Evolutionary conservation across 805 yeast species (phyloP).

Genomic region (Saturnispora galanensis): DNA sequence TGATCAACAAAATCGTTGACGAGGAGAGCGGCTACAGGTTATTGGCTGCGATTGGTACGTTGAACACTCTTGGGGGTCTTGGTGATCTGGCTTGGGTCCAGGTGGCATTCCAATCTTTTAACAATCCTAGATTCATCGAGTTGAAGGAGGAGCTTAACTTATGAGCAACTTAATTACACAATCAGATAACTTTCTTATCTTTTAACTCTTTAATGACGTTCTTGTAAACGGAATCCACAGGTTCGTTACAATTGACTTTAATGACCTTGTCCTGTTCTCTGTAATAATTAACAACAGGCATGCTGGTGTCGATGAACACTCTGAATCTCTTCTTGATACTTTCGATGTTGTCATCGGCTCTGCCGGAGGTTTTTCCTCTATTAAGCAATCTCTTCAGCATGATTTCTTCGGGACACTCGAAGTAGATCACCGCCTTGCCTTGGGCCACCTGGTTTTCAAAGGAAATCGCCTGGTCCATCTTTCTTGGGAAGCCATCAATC

Average conservation of each 20-base stretch:
- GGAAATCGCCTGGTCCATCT: constrained; percentile 96
- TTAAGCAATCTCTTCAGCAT: constrained; percentile 80
- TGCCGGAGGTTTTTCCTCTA: constrained; percentile 91
- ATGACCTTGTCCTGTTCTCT: constrained; percentile 68
- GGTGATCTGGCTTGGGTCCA: constrained; percentile 7
- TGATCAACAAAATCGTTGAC: constrained; percentile 20
- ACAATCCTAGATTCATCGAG: constrained; percentile 15
- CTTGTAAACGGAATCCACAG: constrained; percentile 68
- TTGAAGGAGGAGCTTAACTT: constrained; percentile 16
- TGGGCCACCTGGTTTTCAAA: constrained; percentile 72
- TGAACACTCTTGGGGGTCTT: constrained; percentile 24
- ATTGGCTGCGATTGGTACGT: constrained; percentile 53
- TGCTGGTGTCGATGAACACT: constrained; percentile 77
- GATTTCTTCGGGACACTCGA: constrained; percentile 72
- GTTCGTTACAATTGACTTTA: constrained; percentile 65
- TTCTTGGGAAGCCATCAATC: constrained; percentile 95
- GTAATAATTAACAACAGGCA: constrained; percentile 87
- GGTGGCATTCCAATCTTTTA: constrained; percentile 7
- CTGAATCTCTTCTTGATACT: constrained; percentile 82
- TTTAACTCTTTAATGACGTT: constrained; percentile 60
- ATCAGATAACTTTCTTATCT: constrained; percentile 26
- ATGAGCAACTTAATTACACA: neutral
- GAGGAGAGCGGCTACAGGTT: constrained; percentile 65
- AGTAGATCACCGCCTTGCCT: constrained; percentile 62
- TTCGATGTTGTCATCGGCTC: constrained; percentile 88